Conservation (phyloP, 805 yeast genomes). For the Metschnikowia similis region DNA sequence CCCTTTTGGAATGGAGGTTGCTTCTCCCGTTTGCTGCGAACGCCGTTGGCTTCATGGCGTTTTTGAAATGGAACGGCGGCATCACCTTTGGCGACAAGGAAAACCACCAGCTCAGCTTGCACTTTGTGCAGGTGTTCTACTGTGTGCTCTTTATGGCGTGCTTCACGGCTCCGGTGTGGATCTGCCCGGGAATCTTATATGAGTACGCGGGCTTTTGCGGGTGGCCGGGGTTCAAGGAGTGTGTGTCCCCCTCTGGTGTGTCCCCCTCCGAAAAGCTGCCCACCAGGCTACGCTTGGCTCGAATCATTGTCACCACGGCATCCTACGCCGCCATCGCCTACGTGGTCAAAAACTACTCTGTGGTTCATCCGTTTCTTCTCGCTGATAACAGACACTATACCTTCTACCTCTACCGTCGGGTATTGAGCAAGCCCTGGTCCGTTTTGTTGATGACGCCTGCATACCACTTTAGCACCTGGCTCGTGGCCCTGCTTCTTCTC, state of each 20-base stretch:
- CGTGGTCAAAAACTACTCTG: slow-evolving; percentile 56
- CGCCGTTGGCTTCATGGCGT: slow-evolving; percentile 49
- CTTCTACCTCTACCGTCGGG: slow-evolving; percentile 72
- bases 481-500: slow-evolving; percentile 10
- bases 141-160: slow-evolving; percentile 58
- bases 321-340: slow-evolving; percentile 31
- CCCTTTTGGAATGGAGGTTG: slow-evolving; percentile 17
- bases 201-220: slow-evolving; percentile 32
- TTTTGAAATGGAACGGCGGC: slow-evolving; percentile 69
- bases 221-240: neutral
- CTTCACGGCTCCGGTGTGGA: slow-evolving; percentile 77
- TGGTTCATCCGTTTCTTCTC: slow-evolving; percentile 82
- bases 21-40: slow-evolving; percentile 52
- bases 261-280: no score
- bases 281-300: neutral
- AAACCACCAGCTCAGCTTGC: slow-evolving; percentile 70
- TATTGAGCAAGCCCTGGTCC: slow-evolving; percentile 49
- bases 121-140: slow-evolving; percentile 78
- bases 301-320: neutral
- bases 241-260: no score
- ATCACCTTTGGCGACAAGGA: slow-evolving; percentile 89
- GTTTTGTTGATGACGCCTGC: slow-evolving; percentile 54
- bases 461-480: slow-evolving; percentile 60
- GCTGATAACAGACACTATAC: slow-evolving; percentile 95
- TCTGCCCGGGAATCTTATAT: slow-evolving; percentile 39